These are phyloP conservation scores for Pyrenophora seminiperda DNA, from an alignment of 2,329 filamentous ascomycete genomes.

Conservation along the genomic window DNA sequence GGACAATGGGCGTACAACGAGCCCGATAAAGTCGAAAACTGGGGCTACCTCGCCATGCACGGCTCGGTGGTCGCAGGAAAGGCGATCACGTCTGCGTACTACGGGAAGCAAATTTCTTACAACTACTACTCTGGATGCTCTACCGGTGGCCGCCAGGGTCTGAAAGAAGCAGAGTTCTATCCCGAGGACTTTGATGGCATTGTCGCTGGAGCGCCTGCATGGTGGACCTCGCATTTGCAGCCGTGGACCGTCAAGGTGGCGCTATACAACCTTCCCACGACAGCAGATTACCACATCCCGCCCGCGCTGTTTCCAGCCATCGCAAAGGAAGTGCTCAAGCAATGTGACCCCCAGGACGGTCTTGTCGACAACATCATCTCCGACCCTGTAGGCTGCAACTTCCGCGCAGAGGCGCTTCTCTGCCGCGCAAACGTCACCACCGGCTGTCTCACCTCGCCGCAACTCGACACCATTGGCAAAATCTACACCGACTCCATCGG, in stretches of 20 bases:
- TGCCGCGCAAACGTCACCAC: constrained; percentile 40
- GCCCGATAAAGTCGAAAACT: constrained; percentile 49
- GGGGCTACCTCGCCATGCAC: constrained; percentile 50
- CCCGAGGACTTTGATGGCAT: constrained; percentile 64
- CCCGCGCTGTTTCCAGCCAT: background rate
- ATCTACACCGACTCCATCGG: constrained; percentile 52
- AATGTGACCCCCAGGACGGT: constrained; percentile 59
- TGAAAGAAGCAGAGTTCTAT: constrained; percentile 59
- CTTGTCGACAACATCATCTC: constrained; percentile 56
- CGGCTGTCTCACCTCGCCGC: constrained; percentile 52
- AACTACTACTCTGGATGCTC: constrained; percentile 66
- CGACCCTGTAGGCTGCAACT: constrained; percentile 52
- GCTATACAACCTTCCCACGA: constrained; percentile 55
- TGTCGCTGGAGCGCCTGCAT: constrained; percentile 59
- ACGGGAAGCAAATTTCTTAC: constrained; percentile 50
- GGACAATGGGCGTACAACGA: constrained; percentile 48
- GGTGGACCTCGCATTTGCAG: constrained; percentile 57
- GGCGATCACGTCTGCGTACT: constrained; percentile 55
- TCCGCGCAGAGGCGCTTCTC: constrained; percentile 48
- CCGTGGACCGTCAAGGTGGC: constrained; percentile 54
- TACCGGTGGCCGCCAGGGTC: constrained; percentile 63
- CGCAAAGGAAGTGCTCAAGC: constrained; percentile 49
- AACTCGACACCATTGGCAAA: constrained; percentile 51
- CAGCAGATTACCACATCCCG: constrained; percentile 52
- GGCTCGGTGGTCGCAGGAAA: constrained; percentile 57